These are phyloP conservation scores for Tricholoma sp. DNA, from an alignment of 768 basidiomycete species.

Conservation along the genomic window DNA sequence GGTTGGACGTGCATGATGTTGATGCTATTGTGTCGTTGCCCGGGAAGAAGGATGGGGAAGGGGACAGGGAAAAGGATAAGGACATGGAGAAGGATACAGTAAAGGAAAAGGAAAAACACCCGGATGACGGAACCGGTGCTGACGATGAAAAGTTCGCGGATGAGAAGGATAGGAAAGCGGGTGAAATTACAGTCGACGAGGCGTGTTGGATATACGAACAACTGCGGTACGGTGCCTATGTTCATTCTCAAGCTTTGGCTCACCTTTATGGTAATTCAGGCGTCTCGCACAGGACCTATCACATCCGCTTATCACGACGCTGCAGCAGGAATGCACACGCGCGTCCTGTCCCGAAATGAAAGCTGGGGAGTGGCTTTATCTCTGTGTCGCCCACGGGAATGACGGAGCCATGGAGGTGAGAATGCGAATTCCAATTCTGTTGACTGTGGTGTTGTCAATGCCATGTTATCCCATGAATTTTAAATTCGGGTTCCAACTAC, in stretches of 20 bases:
- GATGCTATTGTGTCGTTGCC: conserved; percentile 77
- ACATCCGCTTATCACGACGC: conserved; percentile 76
- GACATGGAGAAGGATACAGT: conserved; percentile 25
- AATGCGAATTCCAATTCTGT: background rate
- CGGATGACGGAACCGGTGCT: no score
- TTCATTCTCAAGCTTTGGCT: background rate
- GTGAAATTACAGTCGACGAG: conserved; percentile 61
- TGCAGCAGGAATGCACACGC: conserved; percentile 86
- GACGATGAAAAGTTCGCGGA: conserved; percentile 14
- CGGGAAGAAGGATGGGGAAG: conserved; percentile 33
- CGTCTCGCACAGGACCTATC: conserved; percentile 86
- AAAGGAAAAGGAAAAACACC: conserved; percentile 26
- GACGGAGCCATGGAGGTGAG: conserved; percentile 82
- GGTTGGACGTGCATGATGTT: conserved; percentile 84
- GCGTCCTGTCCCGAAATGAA: conserved; percentile 95
- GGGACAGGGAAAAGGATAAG: conserved; percentile 27
- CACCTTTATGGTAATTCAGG: conserved; percentile 31
- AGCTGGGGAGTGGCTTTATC: conserved; percentile 96
- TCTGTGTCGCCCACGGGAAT: conserved; percentile 92
- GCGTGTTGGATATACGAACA: conserved; percentile 80
- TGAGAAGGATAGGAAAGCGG: conserved; percentile 25
- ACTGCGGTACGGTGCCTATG: conserved; percentile 32
- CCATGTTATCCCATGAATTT: no score
- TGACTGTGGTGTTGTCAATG: no score
- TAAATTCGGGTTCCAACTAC: no score